A percentile compares a stretch with the other conserved stretches of the same genome.
Conservation (phyloP, 2,329 filamentous ascomycete genomes). For the Zarea fungicola region DNA sequence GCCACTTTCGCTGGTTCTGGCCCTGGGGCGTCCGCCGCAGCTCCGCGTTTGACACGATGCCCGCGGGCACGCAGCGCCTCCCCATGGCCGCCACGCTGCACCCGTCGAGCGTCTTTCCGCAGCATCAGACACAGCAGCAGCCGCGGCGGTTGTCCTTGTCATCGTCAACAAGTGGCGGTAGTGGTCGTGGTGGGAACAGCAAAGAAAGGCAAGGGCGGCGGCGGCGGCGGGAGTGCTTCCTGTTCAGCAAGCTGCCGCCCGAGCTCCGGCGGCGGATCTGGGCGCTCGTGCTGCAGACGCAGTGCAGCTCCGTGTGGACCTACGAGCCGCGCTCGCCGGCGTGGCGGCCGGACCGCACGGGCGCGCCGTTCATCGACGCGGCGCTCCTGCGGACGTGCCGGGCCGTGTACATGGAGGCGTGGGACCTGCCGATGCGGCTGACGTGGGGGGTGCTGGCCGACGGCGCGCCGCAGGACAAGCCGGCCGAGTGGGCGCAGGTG, state of each 20-base stretch:
- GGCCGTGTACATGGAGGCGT: constrained; percentile 5
- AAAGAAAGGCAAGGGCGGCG: too few species aligned
- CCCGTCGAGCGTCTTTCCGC: background rate
- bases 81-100: constrained; percentile 1
- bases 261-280: constrained; percentile 2
- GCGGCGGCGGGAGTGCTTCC: background rate
- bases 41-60: constrained; percentile 11
- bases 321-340: constrained; percentile 1
- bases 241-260: background rate
- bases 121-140: too few species aligned
- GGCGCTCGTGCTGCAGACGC: constrained; percentile 4
- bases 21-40: constrained; percentile 10
- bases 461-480: constrained; percentile 5
- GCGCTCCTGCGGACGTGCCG: constrained; percentile 9
- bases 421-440: constrained; percentile 10
- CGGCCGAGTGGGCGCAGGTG: constrained; percentile 6
- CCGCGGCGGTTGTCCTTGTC: too few species aligned
- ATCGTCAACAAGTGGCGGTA: too few species aligned
- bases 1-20: constrained; percentile 12
- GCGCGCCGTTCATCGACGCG: constrained; percentile 9
- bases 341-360: constrained; percentile 6
- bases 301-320: constrained; percentile 3
- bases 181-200: too few species aligned
- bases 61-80: constrained; percentile 3
- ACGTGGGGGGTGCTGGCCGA: constrained; percentile 5